Evolutionary conservation across 2,329 filamentous ascomycete genomes (phyloP).

Genomic region (Verticillium isaacii): DNA sequence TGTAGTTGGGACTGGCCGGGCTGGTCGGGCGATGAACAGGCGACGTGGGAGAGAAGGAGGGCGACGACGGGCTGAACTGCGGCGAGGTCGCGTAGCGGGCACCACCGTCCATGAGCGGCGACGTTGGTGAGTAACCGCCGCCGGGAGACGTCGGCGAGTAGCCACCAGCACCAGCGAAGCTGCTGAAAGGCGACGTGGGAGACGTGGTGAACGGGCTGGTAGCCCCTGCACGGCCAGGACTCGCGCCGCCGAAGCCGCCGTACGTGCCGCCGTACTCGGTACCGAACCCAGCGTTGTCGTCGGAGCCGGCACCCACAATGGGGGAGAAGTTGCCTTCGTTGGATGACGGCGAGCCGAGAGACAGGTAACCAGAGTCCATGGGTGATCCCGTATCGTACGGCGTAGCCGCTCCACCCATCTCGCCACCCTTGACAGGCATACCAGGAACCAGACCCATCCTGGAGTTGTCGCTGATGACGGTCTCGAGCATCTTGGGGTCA

Average conservation of each 20-base stretch:
- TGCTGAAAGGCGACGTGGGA: slow-evolving; percentile 57
- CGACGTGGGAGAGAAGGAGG: slow-evolving; percentile 60
- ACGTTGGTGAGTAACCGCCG: slow-evolving; percentile 73
- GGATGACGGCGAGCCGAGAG: slow-evolving; percentile 50
- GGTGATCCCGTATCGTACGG: slow-evolving; percentile 89
- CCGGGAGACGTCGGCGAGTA: slow-evolving; percentile 77
- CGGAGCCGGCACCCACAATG: slow-evolving; percentile 70
- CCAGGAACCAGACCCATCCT: slow-evolving; percentile 78
- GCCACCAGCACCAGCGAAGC: slow-evolving; percentile 40
- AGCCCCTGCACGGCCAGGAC: slow-evolving; percentile 49
- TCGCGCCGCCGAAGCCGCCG: slow-evolving; percentile 47
- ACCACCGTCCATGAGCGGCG: slow-evolving; percentile 54
- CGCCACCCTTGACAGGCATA: slow-evolving; percentile 69
- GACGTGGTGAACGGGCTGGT: slow-evolving; percentile 76
- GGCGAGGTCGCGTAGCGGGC: slow-evolving; percentile 54
- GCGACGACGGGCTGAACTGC: slow-evolving; percentile 58
- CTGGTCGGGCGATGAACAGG: slow-evolving; percentile 52
- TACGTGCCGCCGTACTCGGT: slow-evolving; percentile 53
- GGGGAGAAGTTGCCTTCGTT: slow-evolving; percentile 68
- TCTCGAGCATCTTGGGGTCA: slow-evolving; percentile 93
- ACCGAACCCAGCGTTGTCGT: slow-evolving; percentile 57
- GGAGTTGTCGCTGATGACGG: slow-evolving; percentile 88
- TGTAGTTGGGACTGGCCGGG: slow-evolving; percentile 56
- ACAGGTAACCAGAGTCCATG: slow-evolving; percentile 66
- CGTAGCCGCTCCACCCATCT: slow-evolving; percentile 79